Base-by-base conservation (phyloP, 2,329 filamentous ascomycete genomes). In the Lecanosticta acicola region DNA sequence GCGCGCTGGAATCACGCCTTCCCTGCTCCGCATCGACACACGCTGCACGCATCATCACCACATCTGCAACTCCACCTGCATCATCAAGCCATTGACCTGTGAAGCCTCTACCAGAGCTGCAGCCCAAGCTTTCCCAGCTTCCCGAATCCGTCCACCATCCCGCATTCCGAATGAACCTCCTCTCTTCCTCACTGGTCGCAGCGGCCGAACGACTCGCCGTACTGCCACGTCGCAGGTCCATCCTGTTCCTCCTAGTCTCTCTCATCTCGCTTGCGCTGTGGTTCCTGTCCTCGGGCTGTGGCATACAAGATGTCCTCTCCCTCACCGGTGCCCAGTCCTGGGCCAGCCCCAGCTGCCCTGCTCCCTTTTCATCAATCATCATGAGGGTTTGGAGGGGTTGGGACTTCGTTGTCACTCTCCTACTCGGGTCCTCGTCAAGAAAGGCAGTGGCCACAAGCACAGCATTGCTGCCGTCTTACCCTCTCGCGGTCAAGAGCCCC, bases 401-500 rank as follows among this genome's bases (percentile, higher is more conserved):
- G 14, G 32, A 45, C n/a, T 40, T 47, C 9, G 17, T 45, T 9
- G 46, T 20, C 29, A 38, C 44, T 14, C 26, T 45, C 9, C 20
- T 50, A 4, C 20, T 45, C 20, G 40, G 38, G n/a, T 32, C 38
- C n/a, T 32, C 32, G 18, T 32, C 45, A 18, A 29, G 18, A 40
- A 21, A 43, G 17, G 35, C 39, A 5, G 19, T 37, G 14, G 36
- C 49, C 9, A 34, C 39, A 11, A 48, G 41, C 32, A 43, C 32
- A 13, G 46, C 45, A n/a, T 37, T 17, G 13, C 40, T 58, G 3
- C 55, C 55, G 18, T 58, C 55, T 0, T 58, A 55, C 24, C 54
- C 62, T 3, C 49, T 64, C 13, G 63, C 63, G 9, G 62, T 63
- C 19, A 60, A 59, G 36, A 61, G 55, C 19, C 63, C 63, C 2